Conservation (phyloP, 1,284 basidiomycete genomes). For the Puccinia hordei region DNA sequence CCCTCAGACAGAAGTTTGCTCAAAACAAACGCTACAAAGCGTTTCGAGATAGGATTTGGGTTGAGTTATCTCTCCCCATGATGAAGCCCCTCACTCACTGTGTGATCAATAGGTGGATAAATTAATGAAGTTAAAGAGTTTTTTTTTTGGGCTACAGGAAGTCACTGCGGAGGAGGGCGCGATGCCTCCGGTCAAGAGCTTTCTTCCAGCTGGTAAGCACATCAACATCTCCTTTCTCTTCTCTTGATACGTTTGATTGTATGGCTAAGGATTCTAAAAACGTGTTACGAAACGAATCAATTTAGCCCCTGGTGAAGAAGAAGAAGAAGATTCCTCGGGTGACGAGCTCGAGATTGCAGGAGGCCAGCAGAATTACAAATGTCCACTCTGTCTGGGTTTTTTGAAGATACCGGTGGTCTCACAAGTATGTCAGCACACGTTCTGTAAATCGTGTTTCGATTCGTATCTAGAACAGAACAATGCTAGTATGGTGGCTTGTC, state of each 20-base stretch:
- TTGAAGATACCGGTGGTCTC: slow-evolving; percentile 36
- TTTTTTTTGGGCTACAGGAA: slow-evolving; percentile 18
- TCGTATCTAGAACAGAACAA: slow-evolving; percentile 23
- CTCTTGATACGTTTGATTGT: not conserved
- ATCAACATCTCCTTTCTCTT: not conserved
- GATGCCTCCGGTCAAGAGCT: slow-evolving; percentile 40
- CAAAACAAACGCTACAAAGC: slow-evolving; percentile 20
- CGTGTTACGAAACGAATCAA: not conserved
- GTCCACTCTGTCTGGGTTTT: slow-evolving; percentile 41
- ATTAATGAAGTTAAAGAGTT: not conserved
- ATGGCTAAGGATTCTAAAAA: not conserved
- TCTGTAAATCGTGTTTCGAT: slow-evolving; percentile 45
- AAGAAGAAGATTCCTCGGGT: slow-evolving; percentile 30
- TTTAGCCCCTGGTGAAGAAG: slow-evolving; percentile 24
- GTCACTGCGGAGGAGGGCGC: slow-evolving; percentile 10
- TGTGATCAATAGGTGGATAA: no score
- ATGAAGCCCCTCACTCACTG: not conserved
- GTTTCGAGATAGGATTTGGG: slow-evolving; percentile 46
- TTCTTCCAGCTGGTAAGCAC: slow-evolving; percentile 38
- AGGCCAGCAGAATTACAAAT: slow-evolving; percentile 42
- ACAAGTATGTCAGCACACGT: slow-evolving; percentile 29
- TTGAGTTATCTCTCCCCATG: slow-evolving; percentile 12
- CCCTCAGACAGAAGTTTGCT: slow-evolving; percentile 42
- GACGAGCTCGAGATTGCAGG: slow-evolving; percentile 48
- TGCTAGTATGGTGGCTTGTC: not conserved